A percentile compares a stretch with the other conserved stretches of the same genome.
phyloP scores from a whole-genome alignment of 495 filamentous ascomycete species.

The Coniosporium apollinis region DNA sequence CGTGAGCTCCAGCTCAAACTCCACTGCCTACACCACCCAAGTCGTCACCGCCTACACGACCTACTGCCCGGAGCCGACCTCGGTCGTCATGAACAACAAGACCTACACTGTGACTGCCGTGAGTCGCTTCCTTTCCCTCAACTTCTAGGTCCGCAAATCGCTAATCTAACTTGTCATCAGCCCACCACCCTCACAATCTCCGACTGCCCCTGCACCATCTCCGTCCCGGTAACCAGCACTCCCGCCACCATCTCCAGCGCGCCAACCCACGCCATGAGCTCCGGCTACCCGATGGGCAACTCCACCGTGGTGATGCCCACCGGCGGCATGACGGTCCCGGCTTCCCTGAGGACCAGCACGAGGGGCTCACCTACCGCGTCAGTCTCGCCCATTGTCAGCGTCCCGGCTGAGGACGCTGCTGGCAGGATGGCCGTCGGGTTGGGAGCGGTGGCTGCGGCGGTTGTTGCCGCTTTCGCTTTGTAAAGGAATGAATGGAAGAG shows the following conservation, averaged over 20 bases:
- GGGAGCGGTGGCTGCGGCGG: conserved; percentile 24
- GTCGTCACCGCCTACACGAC: conserved; percentile 7
- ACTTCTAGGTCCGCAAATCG: no score
- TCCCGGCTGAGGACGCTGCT: no score
- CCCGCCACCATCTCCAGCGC: conserved; percentile 11
- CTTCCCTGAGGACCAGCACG: conserved; percentile 12
- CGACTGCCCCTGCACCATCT: conserved; percentile 6
- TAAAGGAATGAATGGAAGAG: no score
- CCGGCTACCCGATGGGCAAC: background rate
- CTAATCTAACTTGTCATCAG: background rate
- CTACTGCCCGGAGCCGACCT: conserved; percentile 5
- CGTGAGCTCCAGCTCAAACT: conserved; percentile 1
- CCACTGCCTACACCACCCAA: conserved; percentile 9
- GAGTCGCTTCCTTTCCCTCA: background rate
- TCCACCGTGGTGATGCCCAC: conserved; percentile 8
- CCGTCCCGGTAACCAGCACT: conserved; percentile 1
- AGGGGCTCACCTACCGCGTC: conserved; percentile 3
- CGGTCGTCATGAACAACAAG: conserved; percentile 1
- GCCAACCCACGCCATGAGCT: background rate
- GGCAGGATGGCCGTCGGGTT: no score
- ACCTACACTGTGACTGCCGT: conserved; percentile 5
- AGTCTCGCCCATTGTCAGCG: no score
- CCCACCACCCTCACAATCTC: conserved; percentile 6
- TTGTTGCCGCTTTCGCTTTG: conserved; percentile 9
- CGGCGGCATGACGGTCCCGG: conserved; percentile 16